phyloP scores from a whole-genome alignment of 129 eudicot species.

The Flaveria trinervia region DNA sequence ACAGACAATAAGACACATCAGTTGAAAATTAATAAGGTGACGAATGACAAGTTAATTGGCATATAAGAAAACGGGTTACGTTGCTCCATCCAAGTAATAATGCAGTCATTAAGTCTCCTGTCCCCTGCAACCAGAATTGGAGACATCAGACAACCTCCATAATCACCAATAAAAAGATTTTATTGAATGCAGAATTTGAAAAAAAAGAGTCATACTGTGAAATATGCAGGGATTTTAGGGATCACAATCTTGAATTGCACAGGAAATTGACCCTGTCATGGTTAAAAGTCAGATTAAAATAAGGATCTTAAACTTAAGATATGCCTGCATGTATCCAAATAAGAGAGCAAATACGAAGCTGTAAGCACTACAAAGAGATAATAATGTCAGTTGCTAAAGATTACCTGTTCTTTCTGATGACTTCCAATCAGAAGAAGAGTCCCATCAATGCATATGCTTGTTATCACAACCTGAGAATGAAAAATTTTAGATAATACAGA shows the following conservation, averaged over 20 bases:
- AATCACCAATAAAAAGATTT: constrained; percentile 1
- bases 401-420: constrained; percentile 77
- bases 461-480: constrained; percentile 76
- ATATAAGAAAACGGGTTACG: constrained; percentile 45
- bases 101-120: constrained; percentile 94
- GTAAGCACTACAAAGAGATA: constrained; percentile 3
- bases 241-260: constrained; percentile 80
- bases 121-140: constrained; percentile 61
- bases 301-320: constrained; percentile 1
- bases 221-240: constrained; percentile 94
- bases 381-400: constrained; percentile 1
- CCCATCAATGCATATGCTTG: constrained; percentile 78
- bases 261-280: constrained; percentile 74
- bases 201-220: constrained; percentile 61
- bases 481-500: constrained; percentile 14
- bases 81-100: constrained; percentile 99
- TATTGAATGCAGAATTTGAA: background rate
- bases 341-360: constrained; percentile 11
- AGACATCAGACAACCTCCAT: constrained; percentile 1
- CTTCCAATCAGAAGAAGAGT: constrained; percentile 86
- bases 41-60: background rate
- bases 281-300: constrained; percentile 1
- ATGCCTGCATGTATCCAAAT: background rate
- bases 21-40: constrained; percentile 7
- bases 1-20: background rate